Conservation (phyloP, 23 red algal species). For the Gracilaria gracilis region DNA sequence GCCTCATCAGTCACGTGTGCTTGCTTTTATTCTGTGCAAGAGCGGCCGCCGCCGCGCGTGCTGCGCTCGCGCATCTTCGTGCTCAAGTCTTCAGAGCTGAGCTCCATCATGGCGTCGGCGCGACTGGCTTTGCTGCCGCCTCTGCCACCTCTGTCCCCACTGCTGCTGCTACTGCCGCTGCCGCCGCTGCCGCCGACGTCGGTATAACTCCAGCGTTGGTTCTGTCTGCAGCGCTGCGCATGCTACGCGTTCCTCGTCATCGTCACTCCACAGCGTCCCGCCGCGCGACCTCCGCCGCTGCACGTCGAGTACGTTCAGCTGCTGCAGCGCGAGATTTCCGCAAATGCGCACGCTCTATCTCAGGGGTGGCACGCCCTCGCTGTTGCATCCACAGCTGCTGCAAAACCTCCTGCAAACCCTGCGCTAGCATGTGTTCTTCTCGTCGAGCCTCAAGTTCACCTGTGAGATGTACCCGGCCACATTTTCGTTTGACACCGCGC, state of each 20-base stretch:
- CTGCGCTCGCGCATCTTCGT: too few species aligned
- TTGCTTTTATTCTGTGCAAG: too few species aligned
- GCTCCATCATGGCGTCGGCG: neutral
- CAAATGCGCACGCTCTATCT: constrained; percentile 83
- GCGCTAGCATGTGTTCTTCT: constrained; percentile 42
- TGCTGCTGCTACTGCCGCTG: too few species aligned
- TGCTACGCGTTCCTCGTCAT: constrained; percentile 96
- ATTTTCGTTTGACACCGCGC: constrained; percentile 57
- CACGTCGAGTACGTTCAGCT: constrained; percentile 71
- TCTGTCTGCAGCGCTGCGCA: constrained; percentile 90
- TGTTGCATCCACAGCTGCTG: constrained; percentile 58
- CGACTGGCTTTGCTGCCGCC: neutral
- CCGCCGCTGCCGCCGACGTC: constrained; percentile 44
- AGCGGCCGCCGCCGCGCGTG: too few species aligned
- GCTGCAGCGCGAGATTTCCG: constrained; percentile 59
- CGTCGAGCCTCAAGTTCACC: constrained; percentile 74
- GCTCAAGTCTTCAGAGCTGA: too few species aligned
- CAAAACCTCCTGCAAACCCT: constrained; percentile 49
- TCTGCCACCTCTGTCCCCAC: too few species aligned
- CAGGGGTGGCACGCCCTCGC: constrained; percentile 95
- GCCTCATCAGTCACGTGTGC: too few species aligned
- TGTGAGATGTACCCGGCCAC: constrained; percentile 98
- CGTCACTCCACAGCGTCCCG: constrained; percentile 45
- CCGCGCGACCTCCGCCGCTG: constrained; percentile 15
- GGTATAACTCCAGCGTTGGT: constrained; percentile 93